Percentiles rank a stretch among this genome's conserved stretches.
Evolutionary conservation across 1,284 basidiomycete genomes (phyloP).

Genomic region (Ceraceosorus guamensis): DNA sequence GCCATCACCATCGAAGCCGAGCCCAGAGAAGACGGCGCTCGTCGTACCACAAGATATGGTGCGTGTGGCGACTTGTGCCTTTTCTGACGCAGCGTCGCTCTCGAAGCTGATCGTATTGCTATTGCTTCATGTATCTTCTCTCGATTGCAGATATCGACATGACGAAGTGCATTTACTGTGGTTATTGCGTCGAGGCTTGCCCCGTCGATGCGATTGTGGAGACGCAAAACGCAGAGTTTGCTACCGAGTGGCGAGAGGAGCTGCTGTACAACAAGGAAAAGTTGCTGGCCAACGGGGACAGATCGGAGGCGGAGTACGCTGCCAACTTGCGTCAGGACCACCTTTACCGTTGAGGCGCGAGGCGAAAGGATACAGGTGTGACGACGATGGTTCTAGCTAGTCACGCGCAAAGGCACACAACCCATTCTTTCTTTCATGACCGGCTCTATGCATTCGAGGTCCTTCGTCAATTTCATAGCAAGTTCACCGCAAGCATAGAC

Average conservation of each 20-base stretch:
- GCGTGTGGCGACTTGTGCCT: constrained; percentile 17
- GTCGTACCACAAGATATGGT: constrained; percentile 95
- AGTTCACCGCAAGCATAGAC: too few species aligned
- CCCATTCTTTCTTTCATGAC: too few species aligned
- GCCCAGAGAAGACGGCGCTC: constrained; percentile 85
- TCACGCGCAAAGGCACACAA: too few species aligned
- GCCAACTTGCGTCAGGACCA: constrained; percentile 45
- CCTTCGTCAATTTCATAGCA: too few species aligned
- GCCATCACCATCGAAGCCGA: constrained; percentile 99
- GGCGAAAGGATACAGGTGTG: neutral
- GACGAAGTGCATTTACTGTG: constrained; percentile 54
- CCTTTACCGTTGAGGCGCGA: constrained; percentile 30
- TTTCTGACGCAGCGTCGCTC: neutral
- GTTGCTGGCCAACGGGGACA: constrained; percentile 87
- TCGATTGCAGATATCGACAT: constrained; percentile 75
- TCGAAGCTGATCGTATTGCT: neutral
- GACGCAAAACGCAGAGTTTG: constrained; percentile 61
- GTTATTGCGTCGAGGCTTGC: constrained; percentile 71
- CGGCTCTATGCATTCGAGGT: too few species aligned
- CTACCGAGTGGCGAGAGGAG: constrained; percentile 96
- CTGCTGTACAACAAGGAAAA: constrained; percentile 70
- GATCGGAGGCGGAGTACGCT: constrained; percentile 75
- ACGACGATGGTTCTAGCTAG: too few species aligned
- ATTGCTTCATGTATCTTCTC: neutral
- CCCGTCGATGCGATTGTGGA: constrained; percentile 99